Conservation (phyloP, 306 rosid species). For the Geum urbanum region DNA sequence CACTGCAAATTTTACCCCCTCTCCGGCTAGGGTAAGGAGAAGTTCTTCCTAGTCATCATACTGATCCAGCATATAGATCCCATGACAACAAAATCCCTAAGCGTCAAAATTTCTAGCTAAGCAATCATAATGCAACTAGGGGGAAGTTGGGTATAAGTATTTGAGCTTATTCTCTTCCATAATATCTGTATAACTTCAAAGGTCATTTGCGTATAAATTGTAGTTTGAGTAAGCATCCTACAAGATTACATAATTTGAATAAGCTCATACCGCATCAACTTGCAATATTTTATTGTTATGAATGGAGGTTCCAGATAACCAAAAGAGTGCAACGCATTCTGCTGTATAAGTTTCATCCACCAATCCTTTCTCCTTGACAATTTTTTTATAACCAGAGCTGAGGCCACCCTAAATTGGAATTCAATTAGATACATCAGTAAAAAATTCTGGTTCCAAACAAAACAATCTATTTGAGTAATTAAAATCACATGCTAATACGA, state of each 20-base stretch:
- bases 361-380: constrained; percentile 62
- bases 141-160: not conserved
- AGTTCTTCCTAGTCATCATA: not conserved
- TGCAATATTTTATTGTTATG: constrained; percentile 84
- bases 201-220: not conserved
- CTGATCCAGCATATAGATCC: not conserved
- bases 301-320: constrained; percentile 70
- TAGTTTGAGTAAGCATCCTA: not conserved
- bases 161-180: not conserved
- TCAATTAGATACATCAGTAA: constrained; percentile 24
- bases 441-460: constrained; percentile 23
- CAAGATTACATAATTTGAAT: not conserved
- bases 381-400: constrained; percentile 81
- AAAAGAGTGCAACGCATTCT: constrained; percentile 70
- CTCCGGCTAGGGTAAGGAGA: not conserved
- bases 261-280: constrained; percentile 80
- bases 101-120: not conserved
- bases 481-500: not conserved
- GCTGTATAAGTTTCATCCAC: constrained; percentile 71
- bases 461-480: constrained; percentile 1
- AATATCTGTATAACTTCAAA: not conserved
- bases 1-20: not conserved
- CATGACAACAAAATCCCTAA: too few species aligned
- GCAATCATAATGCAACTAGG: too few species aligned
- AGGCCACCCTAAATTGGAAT: constrained; percentile 73